Evolutionary conservation across 192 early-diverging fungal genomes (phyloP).

Genomic region (Entomortierella parvispora): DNA sequence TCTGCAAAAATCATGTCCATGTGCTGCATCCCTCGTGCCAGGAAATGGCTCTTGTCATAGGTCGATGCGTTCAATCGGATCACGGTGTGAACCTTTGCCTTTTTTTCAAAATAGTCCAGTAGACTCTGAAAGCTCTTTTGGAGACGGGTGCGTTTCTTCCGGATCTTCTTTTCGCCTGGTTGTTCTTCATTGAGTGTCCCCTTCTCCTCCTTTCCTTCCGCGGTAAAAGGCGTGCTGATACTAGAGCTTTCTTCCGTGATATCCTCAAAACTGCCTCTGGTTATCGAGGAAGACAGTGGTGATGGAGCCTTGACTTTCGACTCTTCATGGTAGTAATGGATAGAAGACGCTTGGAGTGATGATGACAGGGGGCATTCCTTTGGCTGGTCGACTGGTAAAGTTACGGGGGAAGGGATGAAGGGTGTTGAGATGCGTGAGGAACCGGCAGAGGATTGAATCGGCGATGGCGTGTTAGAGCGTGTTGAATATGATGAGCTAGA

Average conservation of each 20-base stretch:
- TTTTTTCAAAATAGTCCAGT: slow-evolving; percentile 61
- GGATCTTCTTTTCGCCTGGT: neutral
- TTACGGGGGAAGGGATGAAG: too few species aligned
- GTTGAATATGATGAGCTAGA: neutral
- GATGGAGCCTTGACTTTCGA: too few species aligned
- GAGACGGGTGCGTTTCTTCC: slow-evolving; percentile 16
- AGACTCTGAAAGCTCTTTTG: slow-evolving; percentile 52
- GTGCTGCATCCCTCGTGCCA: slow-evolving; percentile 69
- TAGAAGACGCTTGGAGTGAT: neutral
- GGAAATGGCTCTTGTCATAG: slow-evolving; percentile 69
- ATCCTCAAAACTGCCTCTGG: too few species aligned
- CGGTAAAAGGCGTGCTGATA: too few species aligned
- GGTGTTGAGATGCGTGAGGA: neutral
- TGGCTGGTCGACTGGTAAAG: too few species aligned
- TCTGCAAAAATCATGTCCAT: slow-evolving; percentile 76
- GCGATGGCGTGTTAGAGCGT: slow-evolving; percentile 10
- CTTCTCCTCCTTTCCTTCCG: too few species aligned
- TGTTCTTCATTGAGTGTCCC: neutral
- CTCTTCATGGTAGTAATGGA: too few species aligned
- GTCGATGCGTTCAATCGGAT: slow-evolving; percentile 74
- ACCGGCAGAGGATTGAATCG: neutral
- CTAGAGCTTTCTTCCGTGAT: too few species aligned
- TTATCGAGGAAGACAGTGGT: too few species aligned
- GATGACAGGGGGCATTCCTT: neutral
- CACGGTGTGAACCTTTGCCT: slow-evolving; percentile 57